Evolutionary conservation across 2,329 filamentous ascomycete species (phyloP), one percentile per base, ranked within the genome.

Genomic region (Fusarium oxysporum): DNA sequence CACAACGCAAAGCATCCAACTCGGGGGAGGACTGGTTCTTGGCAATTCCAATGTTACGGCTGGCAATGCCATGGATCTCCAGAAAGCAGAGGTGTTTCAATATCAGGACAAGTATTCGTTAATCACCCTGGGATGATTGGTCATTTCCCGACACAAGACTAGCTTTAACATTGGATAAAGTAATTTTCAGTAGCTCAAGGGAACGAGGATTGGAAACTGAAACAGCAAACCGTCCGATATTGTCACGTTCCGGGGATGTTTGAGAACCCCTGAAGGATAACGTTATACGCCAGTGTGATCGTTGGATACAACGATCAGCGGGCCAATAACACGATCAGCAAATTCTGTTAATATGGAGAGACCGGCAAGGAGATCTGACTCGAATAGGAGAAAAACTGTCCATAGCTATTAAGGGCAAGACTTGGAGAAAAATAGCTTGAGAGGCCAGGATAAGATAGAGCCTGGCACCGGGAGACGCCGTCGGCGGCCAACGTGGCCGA

Each of bases 381-480:
- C 40, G 35, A 69, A 69, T 41, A 69, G 68, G 66, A 64, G 38
- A 69, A 47, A 68, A 51, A 25, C 12, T 30, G 57, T n/a, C 50
- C 57, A 64, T 19, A 28, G 11, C 37, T 38, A 37, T 16, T 25
- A 44, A 10, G 12, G 60, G 32, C 21, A 65, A 47, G 37, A 32
- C 13, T 32, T 38, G 30, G 48, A 61, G 30, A 43, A 21, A 41
- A 55, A 28, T 53, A 55, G 17, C 21, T 33, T 35, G n/a, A 51
- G 32, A 35, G 37, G 41, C 54, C 25, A 35, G 54, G 65, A 45
- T 50, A 50, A 35, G 44, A 43, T 53, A 43, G 64, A 43, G 62
- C 44, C 44, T 60, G 35, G 28, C 47, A 63, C 56, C 65, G 65
- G 44, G 23, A 69, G 53, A 64, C 68, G 40, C 54, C 53, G 56